Base-by-base conservation (phyloP, 2,329 filamentous ascomycete species). In the Orbilia blumenaviensis region DNA sequence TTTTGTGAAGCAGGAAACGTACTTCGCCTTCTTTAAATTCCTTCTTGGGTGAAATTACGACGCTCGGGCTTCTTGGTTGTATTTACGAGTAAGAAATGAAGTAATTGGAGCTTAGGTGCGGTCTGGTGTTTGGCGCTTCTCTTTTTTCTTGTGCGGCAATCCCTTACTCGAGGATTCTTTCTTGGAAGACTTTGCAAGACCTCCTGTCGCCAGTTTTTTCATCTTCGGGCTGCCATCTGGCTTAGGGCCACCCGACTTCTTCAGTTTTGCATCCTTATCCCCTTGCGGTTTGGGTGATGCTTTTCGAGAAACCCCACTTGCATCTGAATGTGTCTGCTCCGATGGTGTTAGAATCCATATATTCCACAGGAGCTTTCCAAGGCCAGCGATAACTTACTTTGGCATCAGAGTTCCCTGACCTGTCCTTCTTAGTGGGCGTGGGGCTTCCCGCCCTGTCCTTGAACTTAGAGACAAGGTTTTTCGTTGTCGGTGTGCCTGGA, bases 401-500 rank as follows among this genome's bases (percentile, higher is more conserved):
- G 36, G 66, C 46, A 7, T 75, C 71, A 23, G 61, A 21, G 21
- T 60, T 60, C n/a, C 63, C 71, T 3, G 48, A 12, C 44, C 67
- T 75, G n/a, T 75, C 71, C 25, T 68, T 75, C 27, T 75, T 75
- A 10, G 46, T 63, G 7, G 71, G 71, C 6, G 71, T 75, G 2
- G 71, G 71, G 32, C 71, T 75, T 50, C 71, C 71, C 12, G 63
- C 50, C n/a, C 71, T 32, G 25, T 68, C 71, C 36, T 75, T 75
- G 32, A 75, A 75, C 14, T 75, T 75, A 9, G 63, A 68, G 34
- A 75, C 56, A 2, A 75, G 48, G 27, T 75, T 75, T 34, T 75
- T 75, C 1, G 71, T 60, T 34, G 71, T 75, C 2, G 60, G 38
- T 6, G 56, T 61, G 23, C 71, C 71, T 36, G 71, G 71, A 29